Conservation (phyloP, 2,329 filamentous ascomycete species). For the Aspergillus nomiae region DNA sequence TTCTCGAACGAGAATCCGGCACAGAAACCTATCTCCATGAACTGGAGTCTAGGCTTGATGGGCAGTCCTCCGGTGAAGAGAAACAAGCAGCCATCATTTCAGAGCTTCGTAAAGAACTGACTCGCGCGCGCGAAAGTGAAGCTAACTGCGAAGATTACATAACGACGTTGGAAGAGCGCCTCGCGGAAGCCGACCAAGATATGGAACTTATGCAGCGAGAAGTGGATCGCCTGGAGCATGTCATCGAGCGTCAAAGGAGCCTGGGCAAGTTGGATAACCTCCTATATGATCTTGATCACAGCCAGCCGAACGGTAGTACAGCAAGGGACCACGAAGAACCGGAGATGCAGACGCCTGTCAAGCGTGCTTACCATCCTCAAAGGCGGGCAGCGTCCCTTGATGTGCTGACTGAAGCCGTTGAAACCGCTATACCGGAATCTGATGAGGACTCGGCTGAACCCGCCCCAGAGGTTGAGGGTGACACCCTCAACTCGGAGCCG, state of each 20-base stretch:
- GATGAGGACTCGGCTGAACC: constrained; percentile 44
- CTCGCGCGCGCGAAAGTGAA: constrained; percentile 86
- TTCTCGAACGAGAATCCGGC: constrained; percentile 85
- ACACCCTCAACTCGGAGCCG: constrained; percentile 7
- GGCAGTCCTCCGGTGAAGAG: constrained; percentile 87
- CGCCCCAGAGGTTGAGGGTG: constrained; percentile 25
- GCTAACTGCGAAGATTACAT: constrained; percentile 93
- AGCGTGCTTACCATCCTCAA: constrained; percentile 28
- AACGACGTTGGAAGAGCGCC: constrained; percentile 88
- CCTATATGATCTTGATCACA: constrained; percentile 79
- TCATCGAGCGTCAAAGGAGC: constrained; percentile 92
- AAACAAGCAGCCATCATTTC: constrained; percentile 83
- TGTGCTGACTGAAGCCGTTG: constrained; percentile 46
- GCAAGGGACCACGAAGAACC: constrained; percentile 21
- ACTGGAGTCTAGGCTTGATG: constrained; percentile 85
- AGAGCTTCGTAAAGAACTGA: constrained; percentile 88
- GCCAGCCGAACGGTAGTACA: constrained; percentile 60
- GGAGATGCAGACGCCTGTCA: constrained; percentile 17
- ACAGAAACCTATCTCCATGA: constrained; percentile 94
- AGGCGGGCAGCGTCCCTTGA: constrained; percentile 41
- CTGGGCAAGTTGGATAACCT: constrained; percentile 92
- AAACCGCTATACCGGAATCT: constrained; percentile 49
- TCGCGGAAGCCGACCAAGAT: constrained; percentile 95
- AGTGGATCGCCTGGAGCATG: constrained; percentile 89
- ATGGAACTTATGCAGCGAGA: constrained; percentile 96